Conservation (phyloP, 140 eudicot genomes). For the Stevia rebaudiana region DNA sequence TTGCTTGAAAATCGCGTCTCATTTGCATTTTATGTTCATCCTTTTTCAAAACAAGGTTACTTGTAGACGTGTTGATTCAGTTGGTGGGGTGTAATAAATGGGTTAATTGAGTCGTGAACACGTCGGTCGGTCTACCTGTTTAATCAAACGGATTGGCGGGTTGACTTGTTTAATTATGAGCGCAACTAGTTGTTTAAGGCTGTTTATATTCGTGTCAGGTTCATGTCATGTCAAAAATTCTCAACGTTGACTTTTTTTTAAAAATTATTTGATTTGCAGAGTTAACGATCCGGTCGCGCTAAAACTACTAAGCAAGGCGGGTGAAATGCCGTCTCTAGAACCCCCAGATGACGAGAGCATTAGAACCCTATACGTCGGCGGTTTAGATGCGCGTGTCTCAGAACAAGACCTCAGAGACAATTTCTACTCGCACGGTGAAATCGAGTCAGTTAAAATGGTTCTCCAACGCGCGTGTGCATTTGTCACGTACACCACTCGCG, state of each 20-base stretch:
- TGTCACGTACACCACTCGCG: constrained; percentile 77
- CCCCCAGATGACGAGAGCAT: constrained; percentile 76
- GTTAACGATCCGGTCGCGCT: constrained; percentile 78
- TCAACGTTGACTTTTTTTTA: no score
- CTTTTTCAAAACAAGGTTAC: no score
- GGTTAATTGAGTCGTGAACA: not conserved
- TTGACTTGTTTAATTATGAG: not conserved
- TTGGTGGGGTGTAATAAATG: not conserved
- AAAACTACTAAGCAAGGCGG: constrained; percentile 71
- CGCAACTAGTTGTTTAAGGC: not conserved
- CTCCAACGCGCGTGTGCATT: constrained; percentile 67
- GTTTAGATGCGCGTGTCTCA: constrained; percentile 54
- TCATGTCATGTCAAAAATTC: not conserved
- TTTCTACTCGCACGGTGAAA: constrained; percentile 75
- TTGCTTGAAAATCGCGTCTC: no score
- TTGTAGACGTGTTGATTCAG: not conserved
- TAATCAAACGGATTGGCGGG: not conserved
- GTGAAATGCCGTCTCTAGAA: constrained; percentile 74
- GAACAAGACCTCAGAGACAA: constrained; percentile 70
- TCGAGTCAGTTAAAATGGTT: constrained; percentile 61
- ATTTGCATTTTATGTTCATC: no score
- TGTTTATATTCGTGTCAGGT: not conserved
- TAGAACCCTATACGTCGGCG: constrained; percentile 69
- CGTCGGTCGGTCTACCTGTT: no score
- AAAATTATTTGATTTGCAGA: constrained; percentile 46